Percentiles rank a stretch among this genome's conserved stretches.
Conservation (phyloP, 2,329 filamentous ascomycete genomes). For the Alternaria viburni region DNA sequence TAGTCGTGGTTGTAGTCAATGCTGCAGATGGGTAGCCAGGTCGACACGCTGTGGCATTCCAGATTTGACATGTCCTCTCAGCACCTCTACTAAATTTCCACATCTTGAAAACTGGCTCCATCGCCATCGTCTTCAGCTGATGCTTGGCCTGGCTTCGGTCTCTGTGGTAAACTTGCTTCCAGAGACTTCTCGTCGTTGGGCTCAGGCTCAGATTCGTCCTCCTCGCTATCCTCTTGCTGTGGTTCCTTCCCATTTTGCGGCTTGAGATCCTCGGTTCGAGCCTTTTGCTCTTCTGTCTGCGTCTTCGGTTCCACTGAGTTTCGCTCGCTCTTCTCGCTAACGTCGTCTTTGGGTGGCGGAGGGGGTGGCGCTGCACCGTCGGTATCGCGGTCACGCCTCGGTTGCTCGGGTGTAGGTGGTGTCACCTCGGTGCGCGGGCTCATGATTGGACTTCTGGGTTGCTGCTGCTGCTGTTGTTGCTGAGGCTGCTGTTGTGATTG, state of each 20-base stretch:
- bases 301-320: conserved; percentile 40
- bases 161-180: conserved; percentile 37
- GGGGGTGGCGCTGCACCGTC: conserved; percentile 39
- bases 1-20: not conserved
- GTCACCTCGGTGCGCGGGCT: conserved; percentile 59
- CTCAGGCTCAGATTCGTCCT: conserved; percentile 28
- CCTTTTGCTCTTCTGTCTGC: conserved; percentile 42
- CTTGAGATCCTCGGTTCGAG: conserved; percentile 43
- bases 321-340: conserved; percentile 27
- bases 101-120: conserved; percentile 44
- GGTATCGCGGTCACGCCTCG: conserved; percentile 30
- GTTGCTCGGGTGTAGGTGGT: conserved; percentile 57
- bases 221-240: conserved; percentile 33
- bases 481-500: conserved; percentile 21
- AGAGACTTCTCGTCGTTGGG: conserved; percentile 30
- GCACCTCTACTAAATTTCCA: conserved; percentile 25
- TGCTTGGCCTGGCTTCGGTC: conserved; percentile 33
- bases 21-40: not conserved
- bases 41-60: not conserved
- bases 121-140: conserved; percentile 41
- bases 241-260: conserved; percentile 36
- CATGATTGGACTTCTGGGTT: conserved; percentile 40
- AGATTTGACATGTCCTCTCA: not conserved
- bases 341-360: conserved; percentile 43
- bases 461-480: conserved; percentile 34